These are phyloP conservation scores for Taxawa tesnikishii DNA, from an alignment of 2,329 filamentous ascomycete genomes.

Conservation along the genomic window DNA sequence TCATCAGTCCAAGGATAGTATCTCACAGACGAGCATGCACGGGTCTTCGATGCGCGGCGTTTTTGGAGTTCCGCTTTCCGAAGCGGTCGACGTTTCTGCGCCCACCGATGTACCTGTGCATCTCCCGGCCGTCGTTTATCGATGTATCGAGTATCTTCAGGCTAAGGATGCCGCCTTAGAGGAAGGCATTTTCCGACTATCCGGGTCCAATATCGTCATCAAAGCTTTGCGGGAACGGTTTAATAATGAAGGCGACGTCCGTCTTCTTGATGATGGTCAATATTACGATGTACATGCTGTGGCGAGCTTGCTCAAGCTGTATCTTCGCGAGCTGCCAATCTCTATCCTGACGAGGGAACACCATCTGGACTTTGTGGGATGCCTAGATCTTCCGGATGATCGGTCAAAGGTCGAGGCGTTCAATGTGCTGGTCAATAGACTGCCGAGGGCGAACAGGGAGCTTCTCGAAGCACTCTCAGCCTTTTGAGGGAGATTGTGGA, in stretches of 20 bases:
- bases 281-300: slow-evolving; percentile 96
- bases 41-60: slow-evolving; percentile 43
- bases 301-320: slow-evolving; percentile 85
- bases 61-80: slow-evolving; percentile 74
- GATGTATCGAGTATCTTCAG: slow-evolving; percentile 86
- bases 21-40: not conserved
- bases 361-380: slow-evolving; percentile 72
- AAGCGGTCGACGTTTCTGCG: slow-evolving; percentile 72
- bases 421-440: slow-evolving; percentile 63
- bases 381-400: slow-evolving; percentile 56
- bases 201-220: slow-evolving; percentile 92
- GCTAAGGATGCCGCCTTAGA: slow-evolving; percentile 69
- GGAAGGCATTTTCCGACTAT: slow-evolving; percentile 93
- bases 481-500: slow-evolving; percentile 89
- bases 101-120: slow-evolving; percentile 62
- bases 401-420: slow-evolving; percentile 66
- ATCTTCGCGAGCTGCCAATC: slow-evolving; percentile 80
- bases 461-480: slow-evolving; percentile 74
- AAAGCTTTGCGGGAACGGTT: slow-evolving; percentile 85
- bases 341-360: slow-evolving; percentile 86
- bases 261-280: slow-evolving; percentile 63
- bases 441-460: slow-evolving; percentile 70
- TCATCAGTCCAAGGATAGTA: slow-evolving; percentile 15
- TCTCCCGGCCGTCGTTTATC: slow-evolving; percentile 84
- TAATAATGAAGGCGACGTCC: slow-evolving; percentile 83